Conservation (phyloP, 139 green algal species). For the Chlorella sp. region DNA sequence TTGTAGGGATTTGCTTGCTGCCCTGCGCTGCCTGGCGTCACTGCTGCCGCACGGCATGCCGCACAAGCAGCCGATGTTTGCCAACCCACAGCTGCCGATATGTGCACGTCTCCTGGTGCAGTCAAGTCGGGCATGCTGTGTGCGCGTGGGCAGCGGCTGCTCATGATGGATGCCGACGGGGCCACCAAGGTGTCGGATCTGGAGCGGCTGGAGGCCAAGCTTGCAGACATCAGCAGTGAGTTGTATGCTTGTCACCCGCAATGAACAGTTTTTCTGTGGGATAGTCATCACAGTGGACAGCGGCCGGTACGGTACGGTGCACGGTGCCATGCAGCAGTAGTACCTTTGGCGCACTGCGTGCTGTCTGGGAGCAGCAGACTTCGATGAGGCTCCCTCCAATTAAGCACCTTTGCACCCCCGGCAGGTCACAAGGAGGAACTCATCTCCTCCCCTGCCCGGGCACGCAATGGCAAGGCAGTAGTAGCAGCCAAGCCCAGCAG, state of each 20-base stretch:
- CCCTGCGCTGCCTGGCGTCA: background rate
- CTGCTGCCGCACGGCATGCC: background rate
- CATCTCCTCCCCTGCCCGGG: background rate
- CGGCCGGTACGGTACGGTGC: too few species aligned
- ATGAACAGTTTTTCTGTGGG: too few species aligned
- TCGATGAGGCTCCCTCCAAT: too few species aligned
- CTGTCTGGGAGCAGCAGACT: too few species aligned
- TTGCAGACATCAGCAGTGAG: constrained; percentile 43
- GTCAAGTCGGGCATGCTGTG: constrained; percentile 41
- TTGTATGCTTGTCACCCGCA: background rate
- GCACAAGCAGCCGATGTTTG: too few species aligned
- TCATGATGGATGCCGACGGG: constrained; percentile 93
- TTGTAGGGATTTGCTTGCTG: too few species aligned
- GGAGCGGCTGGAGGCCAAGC: constrained; percentile 78
- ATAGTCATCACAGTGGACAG: too few species aligned
- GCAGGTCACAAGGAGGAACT: background rate
- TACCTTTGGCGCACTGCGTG: too few species aligned
- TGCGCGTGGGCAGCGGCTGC: constrained; percentile 57
- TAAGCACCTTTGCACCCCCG: too few species aligned
- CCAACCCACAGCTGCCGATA: too few species aligned
- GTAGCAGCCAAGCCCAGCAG: background rate
- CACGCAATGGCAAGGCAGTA: background rate
- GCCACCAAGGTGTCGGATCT: constrained; percentile 90
- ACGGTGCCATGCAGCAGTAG: too few species aligned
- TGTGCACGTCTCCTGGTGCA: background rate